Evolutionary conservation across 768 basidiomycete species (phyloP).

Genomic region (Macrolepiota dolichaula): DNA sequence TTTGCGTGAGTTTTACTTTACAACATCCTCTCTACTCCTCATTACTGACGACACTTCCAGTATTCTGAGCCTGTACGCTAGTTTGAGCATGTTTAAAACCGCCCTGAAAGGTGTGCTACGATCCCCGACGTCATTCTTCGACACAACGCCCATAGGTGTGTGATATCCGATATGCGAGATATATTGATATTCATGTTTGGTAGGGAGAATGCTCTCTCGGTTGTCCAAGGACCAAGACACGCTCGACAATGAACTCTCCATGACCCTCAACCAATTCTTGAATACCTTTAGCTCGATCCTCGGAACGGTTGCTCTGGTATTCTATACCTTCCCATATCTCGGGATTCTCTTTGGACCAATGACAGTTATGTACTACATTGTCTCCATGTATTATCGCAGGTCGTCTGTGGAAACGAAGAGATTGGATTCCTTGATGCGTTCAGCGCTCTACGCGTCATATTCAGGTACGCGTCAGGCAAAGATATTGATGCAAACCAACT

Average conservation of each 20-base stretch:
- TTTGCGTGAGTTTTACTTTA: constrained; percentile 37
- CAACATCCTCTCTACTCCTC: neutral
- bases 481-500: neutral
- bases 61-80: constrained; percentile 34
- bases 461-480: constrained; percentile 34
- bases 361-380: constrained; percentile 47
- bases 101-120: constrained; percentile 55
- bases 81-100: constrained; percentile 49
- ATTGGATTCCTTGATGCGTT: constrained; percentile 59
- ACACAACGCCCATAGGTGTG: constrained; percentile 66
- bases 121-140: constrained; percentile 67
- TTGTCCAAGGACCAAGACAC: constrained; percentile 63
- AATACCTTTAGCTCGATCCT: constrained; percentile 40
- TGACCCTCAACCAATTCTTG: constrained; percentile 45
- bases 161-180: neutral
- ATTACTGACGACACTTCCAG: constrained; percentile 21
- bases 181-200: neutral
- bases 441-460: constrained; percentile 53
- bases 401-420: constrained; percentile 65
- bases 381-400: constrained; percentile 54
- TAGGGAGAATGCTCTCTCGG: constrained; percentile 55
- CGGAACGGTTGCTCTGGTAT: constrained; percentile 56
- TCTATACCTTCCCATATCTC: constrained; percentile 65
- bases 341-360: constrained; percentile 62
- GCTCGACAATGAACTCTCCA: constrained; percentile 47